phyloP scores from a whole-genome alignment of 495 filamentous ascomycete genomes.

The Daldinia decipiens region DNA sequence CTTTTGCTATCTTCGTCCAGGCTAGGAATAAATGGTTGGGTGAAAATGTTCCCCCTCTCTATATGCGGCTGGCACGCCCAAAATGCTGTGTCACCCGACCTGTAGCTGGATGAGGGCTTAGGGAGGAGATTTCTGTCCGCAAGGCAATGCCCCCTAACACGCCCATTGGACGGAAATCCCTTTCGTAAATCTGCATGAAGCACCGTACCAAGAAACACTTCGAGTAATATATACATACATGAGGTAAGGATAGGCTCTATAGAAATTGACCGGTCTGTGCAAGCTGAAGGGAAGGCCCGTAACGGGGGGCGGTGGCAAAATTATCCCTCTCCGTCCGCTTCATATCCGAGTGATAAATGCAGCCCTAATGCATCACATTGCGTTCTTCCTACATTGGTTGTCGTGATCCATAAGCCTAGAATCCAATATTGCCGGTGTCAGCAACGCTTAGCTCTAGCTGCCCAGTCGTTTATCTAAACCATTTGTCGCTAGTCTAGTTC shows the following conservation, averaged over 20 bases:
- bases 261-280: constrained; percentile 12
- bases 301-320: constrained; percentile 13
- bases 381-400: background rate
- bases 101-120: constrained; percentile 17
- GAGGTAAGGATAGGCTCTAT: background rate
- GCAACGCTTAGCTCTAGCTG: background rate
- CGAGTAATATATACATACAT: background rate
- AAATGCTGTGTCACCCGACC: constrained; percentile 35
- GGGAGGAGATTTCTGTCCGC: constrained; percentile 10
- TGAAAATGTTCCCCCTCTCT: constrained; percentile 5
- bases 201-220: background rate
- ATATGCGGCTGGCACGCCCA: constrained; percentile 25
- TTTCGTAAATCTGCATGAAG: constrained; percentile 9
- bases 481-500: constrained; percentile 7
- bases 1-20: background rate
- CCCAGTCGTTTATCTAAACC: background rate
- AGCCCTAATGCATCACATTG: background rate
- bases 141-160: constrained; percentile 4
- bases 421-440: background rate
- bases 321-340: background rate
- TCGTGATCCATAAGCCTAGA: background rate
- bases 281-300: constrained; percentile 15
- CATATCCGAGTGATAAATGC: background rate
- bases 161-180: constrained; percentile 9
- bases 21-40: constrained; percentile 15